phyloP scores from a whole-genome alignment of 2,329 filamentous ascomycete genomes.

The Fusarium pseudograminearum region DNA sequence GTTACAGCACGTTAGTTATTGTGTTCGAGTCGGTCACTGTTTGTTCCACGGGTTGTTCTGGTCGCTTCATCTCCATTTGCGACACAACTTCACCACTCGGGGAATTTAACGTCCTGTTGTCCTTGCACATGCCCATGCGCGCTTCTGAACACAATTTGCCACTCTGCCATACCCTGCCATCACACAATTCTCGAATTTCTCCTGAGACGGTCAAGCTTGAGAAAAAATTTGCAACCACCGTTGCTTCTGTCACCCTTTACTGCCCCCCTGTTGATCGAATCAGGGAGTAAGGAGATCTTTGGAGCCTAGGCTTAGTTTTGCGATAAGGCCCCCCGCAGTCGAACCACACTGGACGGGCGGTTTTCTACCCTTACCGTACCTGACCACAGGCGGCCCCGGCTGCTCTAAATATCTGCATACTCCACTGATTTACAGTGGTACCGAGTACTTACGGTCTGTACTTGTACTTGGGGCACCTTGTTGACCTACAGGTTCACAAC shows the following conservation, averaged over 20 bases:
- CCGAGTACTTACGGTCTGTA: conserved; percentile 39
- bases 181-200: conserved; percentile 46
- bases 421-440: conserved; percentile 42
- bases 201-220: conserved; percentile 40
- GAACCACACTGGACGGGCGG: conserved; percentile 44
- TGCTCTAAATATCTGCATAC: conserved; percentile 38
- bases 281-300: conserved; percentile 43
- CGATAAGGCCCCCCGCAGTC: conserved; percentile 46
- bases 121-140: conserved; percentile 46
- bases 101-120: conserved; percentile 47
- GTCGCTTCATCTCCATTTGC: conserved; percentile 29
- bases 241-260: conserved; percentile 18
- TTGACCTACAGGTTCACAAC: conserved; percentile 38
- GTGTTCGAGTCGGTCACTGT: conserved; percentile 15
- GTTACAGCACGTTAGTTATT: conserved; percentile 9
- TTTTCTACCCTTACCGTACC: conserved; percentile 19
- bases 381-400: conserved; percentile 28
- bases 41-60: conserved; percentile 24
- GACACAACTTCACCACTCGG: conserved; percentile 31
- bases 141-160: conserved; percentile 45
- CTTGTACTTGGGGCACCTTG: conserved; percentile 22
- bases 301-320: conserved; percentile 33
- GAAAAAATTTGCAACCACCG: conserved; percentile 40
- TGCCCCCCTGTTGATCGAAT: conserved; percentile 38
- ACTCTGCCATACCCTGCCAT: conserved; percentile 46